Evolutionary conservation across 2,329 filamentous ascomycete species (phyloP), one percentile per base, ranked within the genome.

Genomic region (Talaromyces sp.): DNA sequence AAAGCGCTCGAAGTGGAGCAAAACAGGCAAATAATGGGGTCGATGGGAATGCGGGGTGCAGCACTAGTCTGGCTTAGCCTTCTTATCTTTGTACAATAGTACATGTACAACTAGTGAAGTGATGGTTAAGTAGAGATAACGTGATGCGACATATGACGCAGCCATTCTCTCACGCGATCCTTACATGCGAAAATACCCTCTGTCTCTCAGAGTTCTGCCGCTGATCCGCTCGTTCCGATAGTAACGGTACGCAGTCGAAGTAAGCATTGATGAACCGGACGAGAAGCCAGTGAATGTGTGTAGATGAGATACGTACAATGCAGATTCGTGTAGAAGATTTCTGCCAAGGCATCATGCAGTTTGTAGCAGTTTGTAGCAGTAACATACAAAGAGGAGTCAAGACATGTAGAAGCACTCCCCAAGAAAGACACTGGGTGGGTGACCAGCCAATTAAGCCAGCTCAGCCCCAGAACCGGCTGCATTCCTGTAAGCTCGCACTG

Each of bases 1-100:
- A 33, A 35, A 35, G 18, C 52, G 31, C 12, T 57, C 56, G 37
- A 61, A 61, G 61, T 63, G 61, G 58, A 59, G 58, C 60, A 50
- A 25, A 33, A 37, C 18, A 21, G 44, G 25, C 23, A 37, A 58
- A 42, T 28, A 52, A 54, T 55, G 57, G 62, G 48, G 56, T 31
- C 31, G 33, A 35, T 59, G 60, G 56, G 63, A 66, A 64, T 64
- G 64, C 64, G 64, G 64, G 64, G 64, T 66, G 64, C 64, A 66
- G 64, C 54, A 37, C 60, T 66, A 64, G 63, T 35, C 46, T 16
- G n/a, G n/a, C 14, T 31, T 57, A 54, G n/a, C 33, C 35, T 11
- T 39, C 28, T 55, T 16, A 16, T 55, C 31, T 7, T n/a, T 40
- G 16, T 18, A 18, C 16, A 42, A n/a, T n/a, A n/a, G n/a, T n/a